These are phyloP conservation scores for Auxenochlorella protothecoides DNA, from an alignment of 139 green algal genomes.

Conservation along the genomic window DNA sequence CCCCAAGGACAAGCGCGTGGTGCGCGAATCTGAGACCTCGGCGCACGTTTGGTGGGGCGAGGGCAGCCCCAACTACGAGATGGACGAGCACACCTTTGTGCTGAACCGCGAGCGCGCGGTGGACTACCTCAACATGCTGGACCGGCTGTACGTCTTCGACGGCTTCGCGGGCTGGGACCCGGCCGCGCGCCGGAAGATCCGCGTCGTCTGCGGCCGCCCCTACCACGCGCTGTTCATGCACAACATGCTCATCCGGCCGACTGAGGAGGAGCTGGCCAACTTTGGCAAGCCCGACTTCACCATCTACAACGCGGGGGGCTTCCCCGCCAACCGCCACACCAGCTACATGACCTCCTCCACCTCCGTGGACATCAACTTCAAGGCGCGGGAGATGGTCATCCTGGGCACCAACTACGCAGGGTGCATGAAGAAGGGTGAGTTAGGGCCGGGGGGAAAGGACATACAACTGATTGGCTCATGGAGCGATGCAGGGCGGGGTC, in stretches of 20 bases:
- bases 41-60: conserved; percentile 77
- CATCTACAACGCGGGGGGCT: conserved; percentile 88
- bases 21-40: conserved; percentile 59
- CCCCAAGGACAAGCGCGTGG: conserved; percentile 88
- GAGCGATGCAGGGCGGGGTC: conserved; percentile 93
- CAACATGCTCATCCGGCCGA: conserved; percentile 92
- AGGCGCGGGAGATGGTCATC: conserved; percentile 66
- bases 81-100: conserved; percentile 76
- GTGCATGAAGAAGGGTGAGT: conserved; percentile 34
- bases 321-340: conserved; percentile 77
- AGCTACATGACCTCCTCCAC: conserved; percentile 85
- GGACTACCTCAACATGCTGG: conserved; percentile 81
- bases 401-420: conserved; percentile 82
- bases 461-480: conserved; percentile 9
- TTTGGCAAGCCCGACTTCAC: conserved; percentile 87
- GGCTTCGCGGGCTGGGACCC: conserved; percentile 77
- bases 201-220: conserved; percentile 72
- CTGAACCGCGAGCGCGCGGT: conserved; percentile 75
- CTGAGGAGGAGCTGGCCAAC: conserved; percentile 59
- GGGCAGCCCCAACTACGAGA: conserved; percentile 67
- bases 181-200: conserved; percentile 50
- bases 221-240: conserved; percentile 96
- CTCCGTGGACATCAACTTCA: conserved; percentile 72
- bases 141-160: conserved; percentile 69
- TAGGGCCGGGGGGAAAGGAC: no score